A percentile compares a stretch with the other conserved stretches of the same genome.
These are phyloP conservation scores for Ceratobasidium papillatum DNA, from an alignment of 1,284 basidiomycete species.

Conservation along the genomic window DNA sequence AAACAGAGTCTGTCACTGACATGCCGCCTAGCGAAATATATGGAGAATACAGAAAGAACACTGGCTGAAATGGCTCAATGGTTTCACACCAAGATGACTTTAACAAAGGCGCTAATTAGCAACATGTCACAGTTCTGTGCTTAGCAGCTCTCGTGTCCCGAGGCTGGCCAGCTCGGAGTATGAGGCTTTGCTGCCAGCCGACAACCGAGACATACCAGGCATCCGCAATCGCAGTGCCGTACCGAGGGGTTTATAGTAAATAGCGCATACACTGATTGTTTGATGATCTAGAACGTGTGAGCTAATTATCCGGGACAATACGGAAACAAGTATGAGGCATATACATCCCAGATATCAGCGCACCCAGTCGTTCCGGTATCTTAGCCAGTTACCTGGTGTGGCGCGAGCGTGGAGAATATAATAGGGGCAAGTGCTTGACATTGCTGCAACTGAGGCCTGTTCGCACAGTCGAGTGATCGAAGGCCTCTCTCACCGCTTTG, in stretches of 20 bases:
- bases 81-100: background rate
- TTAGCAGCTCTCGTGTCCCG: background rate
- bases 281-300: background rate
- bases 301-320: background rate
- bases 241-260: background rate
- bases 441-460: constrained; percentile 8
- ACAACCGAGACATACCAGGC: background rate
- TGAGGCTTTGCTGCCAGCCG: background rate
- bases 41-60: background rate
- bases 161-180: background rate
- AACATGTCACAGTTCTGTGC: background rate
- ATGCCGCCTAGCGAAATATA: constrained; percentile 10
- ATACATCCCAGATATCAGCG: background rate
- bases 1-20: background rate
- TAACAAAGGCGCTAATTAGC: background rate
- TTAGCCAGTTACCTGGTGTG: background rate
- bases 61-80: background rate
- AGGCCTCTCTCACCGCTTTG: background rate
- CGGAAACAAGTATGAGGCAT: background rate
- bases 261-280: constrained; percentile 5
- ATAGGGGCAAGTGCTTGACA: background rate
- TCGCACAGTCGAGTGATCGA: background rate
- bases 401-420: background rate
- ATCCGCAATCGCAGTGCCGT: background rate
- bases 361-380: background rate